These are phyloP conservation scores for Brachypodium distachyon DNA, from an alignment of 202 grass and related monocot genomes.

Conservation along the genomic window DNA sequence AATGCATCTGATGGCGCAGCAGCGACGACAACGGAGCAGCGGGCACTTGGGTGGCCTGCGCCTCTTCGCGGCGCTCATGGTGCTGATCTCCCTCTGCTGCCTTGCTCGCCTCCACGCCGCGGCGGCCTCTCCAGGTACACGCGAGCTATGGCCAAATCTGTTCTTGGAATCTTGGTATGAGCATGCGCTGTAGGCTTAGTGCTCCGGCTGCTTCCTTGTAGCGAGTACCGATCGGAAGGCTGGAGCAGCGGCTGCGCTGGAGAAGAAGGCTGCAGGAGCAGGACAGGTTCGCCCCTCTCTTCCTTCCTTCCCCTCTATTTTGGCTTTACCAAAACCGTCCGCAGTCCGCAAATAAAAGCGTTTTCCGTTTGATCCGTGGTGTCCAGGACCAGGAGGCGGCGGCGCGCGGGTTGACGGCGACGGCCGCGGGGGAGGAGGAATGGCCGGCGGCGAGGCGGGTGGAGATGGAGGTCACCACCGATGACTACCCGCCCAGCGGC, in stretches of 20 bases:
- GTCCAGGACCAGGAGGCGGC: not conserved
- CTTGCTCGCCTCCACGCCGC: slow-evolving; percentile 5
- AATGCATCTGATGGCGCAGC: slow-evolving; percentile 31
- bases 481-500: not conserved
- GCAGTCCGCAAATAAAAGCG: too few relatives aligned
- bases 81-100: slow-evolving; percentile 13
- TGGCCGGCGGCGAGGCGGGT: not conserved
- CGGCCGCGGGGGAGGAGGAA: not conserved
- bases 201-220: not conserved
- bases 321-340: too few relatives aligned
- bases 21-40: not conserved
- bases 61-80: not conserved
- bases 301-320: not conserved
- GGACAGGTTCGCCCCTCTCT: not conserved
- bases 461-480: not conserved
- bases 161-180: not conserved
- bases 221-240: not conserved
- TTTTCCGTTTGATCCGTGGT: not conserved
- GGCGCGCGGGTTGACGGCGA: not conserved
- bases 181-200: not conserved
- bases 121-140: slow-evolving; percentile 3
- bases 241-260: not conserved
- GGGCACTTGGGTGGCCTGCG: not conserved
- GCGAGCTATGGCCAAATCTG: not conserved
- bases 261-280: not conserved